These are phyloP conservation scores for Candida freyschussii DNA, from an alignment of 1,139 yeast genomes.

Conservation along the genomic window DNA sequence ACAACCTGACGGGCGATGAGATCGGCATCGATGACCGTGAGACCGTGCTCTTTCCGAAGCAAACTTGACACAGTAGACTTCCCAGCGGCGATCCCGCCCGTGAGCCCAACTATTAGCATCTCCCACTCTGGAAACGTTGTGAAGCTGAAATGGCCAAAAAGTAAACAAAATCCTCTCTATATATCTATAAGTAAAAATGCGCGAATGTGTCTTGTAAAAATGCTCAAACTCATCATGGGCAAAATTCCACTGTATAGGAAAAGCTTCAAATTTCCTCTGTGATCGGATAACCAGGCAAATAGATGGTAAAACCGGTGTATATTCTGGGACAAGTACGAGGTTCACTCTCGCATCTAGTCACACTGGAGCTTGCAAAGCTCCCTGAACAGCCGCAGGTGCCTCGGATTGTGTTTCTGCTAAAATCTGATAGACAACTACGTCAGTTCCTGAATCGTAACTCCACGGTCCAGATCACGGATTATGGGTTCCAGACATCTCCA, in stretches of 20 bases:
- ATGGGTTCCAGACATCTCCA: conserved; percentile 6
- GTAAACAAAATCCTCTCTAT: too few relatives aligned
- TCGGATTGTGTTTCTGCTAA: conserved; percentile 39
- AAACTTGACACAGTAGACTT: conserved; percentile 81
- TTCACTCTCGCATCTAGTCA: conserved; percentile 14
- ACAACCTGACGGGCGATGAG: conserved; percentile 81
- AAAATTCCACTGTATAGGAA: too few relatives aligned
- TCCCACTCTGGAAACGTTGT: too few relatives aligned
- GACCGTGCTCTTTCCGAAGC: conserved; percentile 44
- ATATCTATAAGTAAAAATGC: too few relatives aligned
- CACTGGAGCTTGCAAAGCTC: conserved; percentile 24
- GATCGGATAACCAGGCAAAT: too few relatives aligned
- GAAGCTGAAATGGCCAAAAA: too few relatives aligned
- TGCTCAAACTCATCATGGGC: too few relatives aligned
- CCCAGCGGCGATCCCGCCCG: conserved; percentile 97
- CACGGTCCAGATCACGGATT: conserved; percentile 27
- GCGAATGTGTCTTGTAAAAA: too few relatives aligned
- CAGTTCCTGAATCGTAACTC: conserved; percentile 39
- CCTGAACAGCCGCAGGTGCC: conserved; percentile 33
- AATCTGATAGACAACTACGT: conserved; percentile 35
- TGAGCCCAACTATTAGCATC: conserved; percentile 88
- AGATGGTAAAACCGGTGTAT: conserved; percentile 20
- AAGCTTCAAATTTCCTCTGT: too few relatives aligned
- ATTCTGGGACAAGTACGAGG: conserved; percentile 17
- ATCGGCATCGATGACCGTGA: conserved; percentile 85